Conservation (phyloP, 2,329 filamentous ascomycete genomes). For the Alternaria postmessia region DNA sequence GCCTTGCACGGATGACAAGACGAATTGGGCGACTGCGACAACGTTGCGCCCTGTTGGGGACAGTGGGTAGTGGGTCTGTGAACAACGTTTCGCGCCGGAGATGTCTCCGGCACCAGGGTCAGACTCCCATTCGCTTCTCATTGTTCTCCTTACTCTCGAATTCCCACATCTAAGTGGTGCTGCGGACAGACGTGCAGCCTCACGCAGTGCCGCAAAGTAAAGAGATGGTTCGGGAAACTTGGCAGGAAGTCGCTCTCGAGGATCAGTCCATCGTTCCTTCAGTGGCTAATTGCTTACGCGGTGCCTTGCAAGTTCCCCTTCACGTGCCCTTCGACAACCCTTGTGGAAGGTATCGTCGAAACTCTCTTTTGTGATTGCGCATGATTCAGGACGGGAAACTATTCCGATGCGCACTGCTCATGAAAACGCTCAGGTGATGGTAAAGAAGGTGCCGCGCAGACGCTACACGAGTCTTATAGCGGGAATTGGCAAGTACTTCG, state of each 20-base stretch:
- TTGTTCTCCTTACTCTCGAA: not conserved
- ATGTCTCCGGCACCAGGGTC: slow-evolving; percentile 2
- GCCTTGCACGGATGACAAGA: slow-evolving; percentile 12
- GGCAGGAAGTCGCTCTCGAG: not conserved
- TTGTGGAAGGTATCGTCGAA: not conserved
- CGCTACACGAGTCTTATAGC: not conserved
- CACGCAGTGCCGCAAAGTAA: slow-evolving; percentile 1
- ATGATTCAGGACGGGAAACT: slow-evolving; percentile 1
- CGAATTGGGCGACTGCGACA: slow-evolving; percentile 7
- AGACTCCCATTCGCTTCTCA: slow-evolving; percentile 1
- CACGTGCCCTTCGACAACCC: not conserved
- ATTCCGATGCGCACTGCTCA: slow-evolving; percentile 1
- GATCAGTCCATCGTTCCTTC: not conserved
- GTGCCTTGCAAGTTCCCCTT: not conserved
- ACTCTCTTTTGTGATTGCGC: not conserved
- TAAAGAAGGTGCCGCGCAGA: not conserved
- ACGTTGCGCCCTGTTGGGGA: not conserved
- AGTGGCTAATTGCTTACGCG: slow-evolving; percentile 1
- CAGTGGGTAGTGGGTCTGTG: slow-evolving; percentile 7
- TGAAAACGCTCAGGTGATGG: not conserved
- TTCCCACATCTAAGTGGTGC: not conserved
- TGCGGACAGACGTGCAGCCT: slow-evolving; percentile 1
- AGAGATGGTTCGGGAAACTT: not conserved
- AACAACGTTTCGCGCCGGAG: slow-evolving; percentile 1
- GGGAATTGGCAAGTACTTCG: not conserved